Percentiles rank a stretch among this genome's conserved stretches.
Evolutionary conservation across 352 stramenopile species (phyloP).

Genomic region (Saprolegnia diclina): DNA sequence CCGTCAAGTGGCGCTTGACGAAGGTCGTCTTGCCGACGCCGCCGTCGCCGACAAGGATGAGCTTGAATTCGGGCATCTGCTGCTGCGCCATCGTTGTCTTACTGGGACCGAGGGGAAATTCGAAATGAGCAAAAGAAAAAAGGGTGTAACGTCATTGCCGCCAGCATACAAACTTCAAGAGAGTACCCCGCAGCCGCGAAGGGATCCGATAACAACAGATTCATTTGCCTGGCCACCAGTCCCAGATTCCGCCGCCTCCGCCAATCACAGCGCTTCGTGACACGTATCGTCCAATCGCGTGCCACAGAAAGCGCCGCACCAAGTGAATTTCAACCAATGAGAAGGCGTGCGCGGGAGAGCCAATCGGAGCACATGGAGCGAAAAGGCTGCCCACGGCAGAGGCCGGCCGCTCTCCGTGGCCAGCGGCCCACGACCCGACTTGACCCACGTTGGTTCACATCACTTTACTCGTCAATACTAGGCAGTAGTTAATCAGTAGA

Average conservation of each 20-base stretch:
- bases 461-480: no score
- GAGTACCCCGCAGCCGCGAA: not conserved
- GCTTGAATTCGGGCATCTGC: constrained; percentile 99
- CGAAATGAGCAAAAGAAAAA: constrained; percentile 8
- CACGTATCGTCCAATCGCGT: no score
- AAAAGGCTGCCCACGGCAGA: no score
- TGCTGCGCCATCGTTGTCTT: constrained; percentile 31
- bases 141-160: not conserved
- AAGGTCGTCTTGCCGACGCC: constrained; percentile 99
- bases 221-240: constrained; percentile 1
- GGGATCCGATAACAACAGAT: constrained; percentile 2
- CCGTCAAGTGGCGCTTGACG: constrained; percentile 99
- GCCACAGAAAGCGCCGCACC: no score
- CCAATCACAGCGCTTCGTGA: not conserved
- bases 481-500: no score
- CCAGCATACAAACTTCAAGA: not conserved
- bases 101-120: not conserved
- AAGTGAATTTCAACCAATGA: no score
- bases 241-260: not conserved
- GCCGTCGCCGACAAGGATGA: constrained; percentile 99
- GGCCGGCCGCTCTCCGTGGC: no score
- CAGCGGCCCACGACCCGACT: no score
- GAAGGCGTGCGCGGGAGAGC: no score
- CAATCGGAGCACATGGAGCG: no score
- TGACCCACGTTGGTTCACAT: no score